Evolutionary conservation across 345 rosid species (phyloP).

Genomic region (Arabidopsis suecica): DNA sequence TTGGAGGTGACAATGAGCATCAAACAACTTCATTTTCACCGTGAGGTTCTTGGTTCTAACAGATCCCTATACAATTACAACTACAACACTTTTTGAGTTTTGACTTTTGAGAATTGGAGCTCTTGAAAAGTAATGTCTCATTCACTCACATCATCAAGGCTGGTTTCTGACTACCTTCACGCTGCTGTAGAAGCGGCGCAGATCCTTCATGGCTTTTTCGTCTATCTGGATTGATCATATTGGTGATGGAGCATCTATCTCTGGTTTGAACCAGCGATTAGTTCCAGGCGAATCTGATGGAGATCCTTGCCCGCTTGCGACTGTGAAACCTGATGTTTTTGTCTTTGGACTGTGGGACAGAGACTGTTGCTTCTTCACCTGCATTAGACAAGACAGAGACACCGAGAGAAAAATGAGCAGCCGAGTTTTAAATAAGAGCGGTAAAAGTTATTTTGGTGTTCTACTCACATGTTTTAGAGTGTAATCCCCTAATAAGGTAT

Average conservation of each 20-base stretch:
- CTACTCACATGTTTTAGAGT: too few relatives aligned
- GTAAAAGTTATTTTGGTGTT: too few relatives aligned
- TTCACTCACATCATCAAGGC: conserved; percentile 41
- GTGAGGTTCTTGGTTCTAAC: too few relatives aligned
- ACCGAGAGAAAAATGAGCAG: too few relatives aligned
- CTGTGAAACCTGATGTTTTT: too few relatives aligned
- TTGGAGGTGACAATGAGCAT: conserved; percentile 95
- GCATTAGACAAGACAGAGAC: too few relatives aligned
- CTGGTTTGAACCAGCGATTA: conserved; percentile 97
- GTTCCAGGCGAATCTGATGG: conserved; percentile 83
- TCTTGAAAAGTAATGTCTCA: conserved; percentile 15
- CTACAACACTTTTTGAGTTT: conserved; percentile 28
- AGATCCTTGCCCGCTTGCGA: conserved; percentile 30
- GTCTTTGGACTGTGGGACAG: too few relatives aligned
- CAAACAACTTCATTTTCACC: conserved; percentile 64
- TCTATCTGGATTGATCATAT: conserved; percentile 91
- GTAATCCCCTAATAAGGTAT: too few relatives aligned
- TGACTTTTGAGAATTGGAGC: conserved; percentile 15
- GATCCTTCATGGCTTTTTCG: conserved; percentile 94
- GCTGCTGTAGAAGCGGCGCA: conserved; percentile 82
- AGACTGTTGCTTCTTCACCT: too few relatives aligned
- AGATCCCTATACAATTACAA: conserved; percentile 31
- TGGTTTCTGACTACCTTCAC: conserved; percentile 82
- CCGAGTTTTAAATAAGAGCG: too few relatives aligned
- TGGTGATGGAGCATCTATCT: conserved; percentile 68